Evolutionary conservation across 192 early-diverging fungal genomes (phyloP), one percentile per base, ranked within the genome.

Genomic region (Entrophospora sp.): DNA sequence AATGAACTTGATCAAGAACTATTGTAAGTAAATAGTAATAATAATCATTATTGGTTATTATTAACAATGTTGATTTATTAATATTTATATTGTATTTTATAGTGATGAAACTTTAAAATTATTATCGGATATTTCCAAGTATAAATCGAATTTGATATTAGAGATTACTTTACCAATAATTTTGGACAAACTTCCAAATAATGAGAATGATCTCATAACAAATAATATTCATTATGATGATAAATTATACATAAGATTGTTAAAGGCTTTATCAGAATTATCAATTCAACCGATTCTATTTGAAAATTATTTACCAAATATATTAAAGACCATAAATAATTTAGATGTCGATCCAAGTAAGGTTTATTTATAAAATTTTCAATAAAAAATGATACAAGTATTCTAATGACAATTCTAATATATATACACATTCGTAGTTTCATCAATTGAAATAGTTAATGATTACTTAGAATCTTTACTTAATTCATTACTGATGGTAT

Each of bases 261-360:
- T 85, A 13, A 69, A 78, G 42, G 75, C 79, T 16, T 20, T 84
- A 5, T 74, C 70, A 18, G 67, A 75, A 56, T 58, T 86, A 4
- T 69, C 74, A 18, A 43, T 72, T 37, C 74, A 79, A 25, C 77
- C 76, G 12, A 59, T 75, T 24, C 28, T 86, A 12, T 85, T 81
- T 51, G 71, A 74, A 18, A 66, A 69, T 16, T 61, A 71, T 27
- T 62, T 79, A 1, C 71, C 71, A 8, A 62, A 71, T 27, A 68
- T 86, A 37, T 51, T 86, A 31, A 69, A 77, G 30, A n/a, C n/a
- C n/a, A n/a, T n/a, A n/a, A n/a, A n/a, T n/a, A 82, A 84, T 61
- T 73, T 87, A 13, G 75, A 81, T 31, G 57, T 59, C 35, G 66
- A 67, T 49, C 18, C 64, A 13, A 14, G 64, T 66, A 52, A 55